Conservation (phyloP, 805 yeast genomes). For the Wickerhamomyces ciferrii region DNA sequence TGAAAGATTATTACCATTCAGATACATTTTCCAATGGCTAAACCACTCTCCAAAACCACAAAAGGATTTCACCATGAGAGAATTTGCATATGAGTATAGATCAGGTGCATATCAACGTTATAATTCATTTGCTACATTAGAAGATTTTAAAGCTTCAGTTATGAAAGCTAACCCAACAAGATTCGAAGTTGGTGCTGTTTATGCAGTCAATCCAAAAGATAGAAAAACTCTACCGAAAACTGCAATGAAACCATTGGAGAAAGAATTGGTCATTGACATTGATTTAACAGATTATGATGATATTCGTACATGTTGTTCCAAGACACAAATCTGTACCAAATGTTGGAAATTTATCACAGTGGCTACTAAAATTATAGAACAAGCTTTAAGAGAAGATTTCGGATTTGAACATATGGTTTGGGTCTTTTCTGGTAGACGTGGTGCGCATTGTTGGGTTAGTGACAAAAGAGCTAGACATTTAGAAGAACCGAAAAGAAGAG, state of each 20-base stretch:
- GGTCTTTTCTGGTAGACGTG: slow-evolving; percentile 98
- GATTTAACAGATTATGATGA: slow-evolving; percentile 97
- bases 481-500: slow-evolving; percentile 68
- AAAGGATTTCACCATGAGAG: slow-evolving; percentile 80
- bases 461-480: slow-evolving; percentile 74
- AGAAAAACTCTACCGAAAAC: slow-evolving; percentile 71
- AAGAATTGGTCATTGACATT: slow-evolving; percentile 92
- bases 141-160: slow-evolving; percentile 77
- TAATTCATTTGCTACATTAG: slow-evolving; percentile 61
- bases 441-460: slow-evolving; percentile 98
- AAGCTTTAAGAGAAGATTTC: slow-evolving; percentile 77
- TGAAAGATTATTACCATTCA: slow-evolving; percentile 68
- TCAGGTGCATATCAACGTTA: slow-evolving; percentile 90
- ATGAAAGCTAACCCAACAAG: slow-evolving; percentile 75
- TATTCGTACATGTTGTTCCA: slow-evolving; percentile 87
- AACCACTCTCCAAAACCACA: slow-evolving; percentile 77
- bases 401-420: slow-evolving; percentile 84
- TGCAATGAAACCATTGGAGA: slow-evolving; percentile 73
- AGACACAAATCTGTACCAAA: slow-evolving; percentile 75
- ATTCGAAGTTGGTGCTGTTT: slow-evolving; percentile 93
- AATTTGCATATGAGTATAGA: slow-evolving; percentile 86
- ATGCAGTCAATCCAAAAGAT: slow-evolving; percentile 81
- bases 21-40: slow-evolving; percentile 80
- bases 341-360: slow-evolving; percentile 93
- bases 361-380: slow-evolving; percentile 72